A percentile compares a stretch with the other conserved stretches of the same genome.
phyloP scores from a whole-genome alignment of 345 rosid genomes.

The Populus ilicifolia region DNA sequence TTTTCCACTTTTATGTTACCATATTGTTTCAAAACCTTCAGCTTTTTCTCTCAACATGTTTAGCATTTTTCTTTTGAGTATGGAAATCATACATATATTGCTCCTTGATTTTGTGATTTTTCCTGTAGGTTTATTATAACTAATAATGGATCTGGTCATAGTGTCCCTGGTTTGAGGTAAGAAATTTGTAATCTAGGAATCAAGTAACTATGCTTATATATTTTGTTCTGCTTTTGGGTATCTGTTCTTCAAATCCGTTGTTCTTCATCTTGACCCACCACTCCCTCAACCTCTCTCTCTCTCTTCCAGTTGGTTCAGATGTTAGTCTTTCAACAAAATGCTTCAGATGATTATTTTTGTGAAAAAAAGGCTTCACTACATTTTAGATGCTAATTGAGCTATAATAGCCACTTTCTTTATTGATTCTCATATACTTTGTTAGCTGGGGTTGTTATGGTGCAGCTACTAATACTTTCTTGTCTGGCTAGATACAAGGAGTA shows the following conservation, averaged over 20 bases:
- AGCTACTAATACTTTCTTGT: slow-evolving; percentile 3
- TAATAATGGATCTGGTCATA: slow-evolving; percentile 83
- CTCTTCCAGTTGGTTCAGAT: no score
- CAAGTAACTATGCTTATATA: neutral
- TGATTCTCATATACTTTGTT: no score
- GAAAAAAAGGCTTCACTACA: no score
- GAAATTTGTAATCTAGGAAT: slow-evolving; percentile 9
- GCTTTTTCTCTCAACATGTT: neutral
- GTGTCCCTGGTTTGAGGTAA: slow-evolving; percentile 67
- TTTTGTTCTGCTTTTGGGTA: neutral
- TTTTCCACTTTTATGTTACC: neutral
- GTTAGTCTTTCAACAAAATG: no score
- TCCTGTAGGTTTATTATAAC: slow-evolving; percentile 77
- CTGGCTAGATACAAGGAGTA: slow-evolving; percentile 85
- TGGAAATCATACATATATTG: neutral
- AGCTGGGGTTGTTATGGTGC: neutral
- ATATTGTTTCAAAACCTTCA: neutral
- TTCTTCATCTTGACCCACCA: no score
- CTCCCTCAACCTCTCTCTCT: no score
- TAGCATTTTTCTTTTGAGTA: neutral
- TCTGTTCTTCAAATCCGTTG: neutral
- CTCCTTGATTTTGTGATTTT: neutral
- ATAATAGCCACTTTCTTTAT: no score
- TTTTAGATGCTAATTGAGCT: no score
- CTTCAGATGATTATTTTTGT: no score